Conservation (phyloP, 2,329 filamentous ascomycete genomes). For the Xylaria sp. region DNA sequence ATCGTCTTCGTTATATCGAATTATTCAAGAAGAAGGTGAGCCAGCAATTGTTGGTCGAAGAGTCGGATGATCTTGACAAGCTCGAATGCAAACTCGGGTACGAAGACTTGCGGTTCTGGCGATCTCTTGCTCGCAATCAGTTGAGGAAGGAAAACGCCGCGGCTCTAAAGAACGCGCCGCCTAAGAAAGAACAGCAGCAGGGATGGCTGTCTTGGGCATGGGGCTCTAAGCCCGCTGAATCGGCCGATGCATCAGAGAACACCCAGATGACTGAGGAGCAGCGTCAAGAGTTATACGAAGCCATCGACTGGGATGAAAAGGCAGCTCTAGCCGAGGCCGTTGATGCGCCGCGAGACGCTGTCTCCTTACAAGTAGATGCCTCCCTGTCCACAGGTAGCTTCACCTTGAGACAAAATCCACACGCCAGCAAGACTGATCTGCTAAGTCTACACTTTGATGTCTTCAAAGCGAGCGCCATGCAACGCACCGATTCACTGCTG, state of each 20-base stretch:
- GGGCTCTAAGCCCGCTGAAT: constrained; percentile 64
- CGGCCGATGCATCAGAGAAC: constrained; percentile 62
- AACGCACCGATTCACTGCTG: constrained; percentile 85
- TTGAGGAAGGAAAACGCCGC: constrained; percentile 91
- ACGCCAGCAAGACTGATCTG: constrained; percentile 72
- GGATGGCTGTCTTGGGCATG: constrained; percentile 91
- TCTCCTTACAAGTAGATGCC: constrained; percentile 89
- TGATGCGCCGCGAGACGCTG: constrained; percentile 81
- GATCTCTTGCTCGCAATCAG: constrained; percentile 88
- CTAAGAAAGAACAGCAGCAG: constrained; percentile 58
- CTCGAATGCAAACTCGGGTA: constrained; percentile 87
- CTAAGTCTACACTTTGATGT: constrained; percentile 90
- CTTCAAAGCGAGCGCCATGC: constrained; percentile 83
- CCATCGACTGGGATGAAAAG: constrained; percentile 98
- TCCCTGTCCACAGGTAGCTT: constrained; percentile 95
- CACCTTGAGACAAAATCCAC: constrained; percentile 79
- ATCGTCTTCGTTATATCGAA: constrained; percentile 82
- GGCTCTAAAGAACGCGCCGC: constrained; percentile 62
- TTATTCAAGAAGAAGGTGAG: constrained; percentile 91
- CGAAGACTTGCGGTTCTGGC: constrained; percentile 95
- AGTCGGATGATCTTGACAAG: constrained; percentile 64
- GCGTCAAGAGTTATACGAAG: constrained; percentile 91
- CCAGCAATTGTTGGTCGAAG: constrained; percentile 63
- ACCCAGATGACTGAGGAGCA: constrained; percentile 92
- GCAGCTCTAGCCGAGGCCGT: constrained; percentile 80